phyloP scores from a whole-genome alignment of 805 yeast species.

The Candida awuae region DNA sequence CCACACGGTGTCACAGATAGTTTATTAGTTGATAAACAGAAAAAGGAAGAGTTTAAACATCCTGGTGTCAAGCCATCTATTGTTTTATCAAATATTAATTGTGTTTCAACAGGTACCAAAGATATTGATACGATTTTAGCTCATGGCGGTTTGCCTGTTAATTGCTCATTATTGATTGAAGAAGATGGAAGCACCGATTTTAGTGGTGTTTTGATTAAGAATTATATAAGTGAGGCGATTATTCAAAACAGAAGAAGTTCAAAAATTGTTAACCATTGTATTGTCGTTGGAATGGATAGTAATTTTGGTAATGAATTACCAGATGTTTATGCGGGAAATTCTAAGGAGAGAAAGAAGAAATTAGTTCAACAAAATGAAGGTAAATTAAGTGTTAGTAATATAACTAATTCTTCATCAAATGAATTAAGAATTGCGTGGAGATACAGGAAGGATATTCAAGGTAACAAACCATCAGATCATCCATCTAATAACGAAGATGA shows the following conservation, averaged over 20 bases:
- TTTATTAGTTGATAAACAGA: no score
- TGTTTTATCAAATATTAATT: constrained; percentile 55
- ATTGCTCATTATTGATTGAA: constrained; percentile 60
- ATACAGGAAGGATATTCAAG: constrained; percentile 33
- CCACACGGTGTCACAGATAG: no score
- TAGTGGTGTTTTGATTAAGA: constrained; percentile 56
- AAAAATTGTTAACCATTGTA: constrained; percentile 38
- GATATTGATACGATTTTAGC: constrained; percentile 68
- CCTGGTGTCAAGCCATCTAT: constrained; percentile 73
- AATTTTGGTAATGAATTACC: constrained; percentile 67
- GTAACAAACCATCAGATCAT: neutral
- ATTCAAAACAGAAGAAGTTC: constrained; percentile 46
- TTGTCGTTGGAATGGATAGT: constrained; percentile 52
- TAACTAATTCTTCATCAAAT: constrained; percentile 32
- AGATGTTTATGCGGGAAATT: constrained; percentile 63
- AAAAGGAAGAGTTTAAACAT: constrained; percentile 21
- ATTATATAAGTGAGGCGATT: constrained; percentile 71
- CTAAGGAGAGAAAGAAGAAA: constrained; percentile 57
- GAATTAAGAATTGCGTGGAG: constrained; percentile 93
- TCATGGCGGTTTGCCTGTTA: constrained; percentile 84
- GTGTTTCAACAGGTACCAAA: constrained; percentile 71
- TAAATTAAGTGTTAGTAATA: constrained; percentile 60
- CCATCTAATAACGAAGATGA: constrained; percentile 20
- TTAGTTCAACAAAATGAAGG: constrained; percentile 49
- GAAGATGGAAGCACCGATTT: constrained; percentile 89